These are phyloP conservation scores for Blyttiomyces sp. DNA, from an alignment of 371 early-diverging fungal genomes.

Conservation along the genomic window DNA sequence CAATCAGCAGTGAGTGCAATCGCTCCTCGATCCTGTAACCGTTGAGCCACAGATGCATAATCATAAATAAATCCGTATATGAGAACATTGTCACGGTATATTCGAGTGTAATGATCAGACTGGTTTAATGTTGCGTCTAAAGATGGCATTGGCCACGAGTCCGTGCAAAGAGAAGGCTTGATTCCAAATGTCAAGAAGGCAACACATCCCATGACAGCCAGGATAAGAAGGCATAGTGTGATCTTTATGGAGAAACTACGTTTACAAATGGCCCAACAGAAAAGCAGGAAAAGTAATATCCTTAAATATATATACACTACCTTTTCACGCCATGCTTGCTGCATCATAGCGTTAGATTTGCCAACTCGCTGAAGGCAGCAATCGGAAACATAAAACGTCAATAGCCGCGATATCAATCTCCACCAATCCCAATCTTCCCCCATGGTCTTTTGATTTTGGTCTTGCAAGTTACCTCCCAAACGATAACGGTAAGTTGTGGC, in stretches of 20 bases:
- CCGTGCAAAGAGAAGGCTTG: conserved; percentile 2
- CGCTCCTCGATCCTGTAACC: conserved; percentile 4
- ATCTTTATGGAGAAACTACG: not conserved
- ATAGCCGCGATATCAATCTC: too few species aligned
- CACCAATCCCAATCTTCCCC: not conserved
- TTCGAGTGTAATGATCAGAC: conserved; percentile 18
- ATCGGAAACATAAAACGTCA: not conserved
- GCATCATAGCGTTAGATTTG: not conserved
- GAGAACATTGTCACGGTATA: conserved; percentile 28
- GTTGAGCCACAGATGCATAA: conserved; percentile 11
- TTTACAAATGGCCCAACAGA: not conserved
- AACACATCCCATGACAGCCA: not conserved
- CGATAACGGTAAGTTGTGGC: conserved; percentile 10
- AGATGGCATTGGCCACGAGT: not conserved
- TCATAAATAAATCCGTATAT: conserved; percentile 33
- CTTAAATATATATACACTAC: too few species aligned
- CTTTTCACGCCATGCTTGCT: conserved; percentile 48
- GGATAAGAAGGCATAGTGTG: conserved; percentile 16
- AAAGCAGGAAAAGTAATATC: not conserved
- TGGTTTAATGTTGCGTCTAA: conserved; percentile 21
- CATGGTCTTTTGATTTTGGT: not conserved
- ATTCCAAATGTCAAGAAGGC: conserved; percentile 9
- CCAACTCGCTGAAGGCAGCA: not conserved
- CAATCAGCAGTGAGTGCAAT: conserved; percentile 36
- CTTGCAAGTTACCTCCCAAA: not conserved